Evolutionary conservation across 176 grass and related monocot species (phyloP), one percentile per base, ranked within the genome.

Genomic region (Zoysia japonica): DNA sequence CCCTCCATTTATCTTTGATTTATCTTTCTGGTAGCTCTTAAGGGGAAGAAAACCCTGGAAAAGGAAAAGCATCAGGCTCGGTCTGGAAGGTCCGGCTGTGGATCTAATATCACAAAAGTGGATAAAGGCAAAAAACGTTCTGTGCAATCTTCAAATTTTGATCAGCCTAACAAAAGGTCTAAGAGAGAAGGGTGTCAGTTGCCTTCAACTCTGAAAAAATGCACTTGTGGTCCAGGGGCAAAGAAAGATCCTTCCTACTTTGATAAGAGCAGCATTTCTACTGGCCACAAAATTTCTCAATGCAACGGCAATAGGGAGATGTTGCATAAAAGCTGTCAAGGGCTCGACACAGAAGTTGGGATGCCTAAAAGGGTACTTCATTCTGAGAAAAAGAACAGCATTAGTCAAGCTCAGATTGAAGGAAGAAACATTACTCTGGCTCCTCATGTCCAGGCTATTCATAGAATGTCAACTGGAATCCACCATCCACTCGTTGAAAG

Each of bases 11-110:
- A 48, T 43, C 47, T 72, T 76, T 11, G 55, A 41, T 75, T 3
- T 63, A 42, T 79, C 38, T 15, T 80, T 47, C 16, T 53, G 47
- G 48, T 68, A 84, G 87, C 15, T 87, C 65, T 76, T 12, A 59
- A 65, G 11, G 76, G 87, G 57, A 88, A 85, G 77, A 88, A 71
- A 51, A 50, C 1, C 0, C n/a, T 39, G 47, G 47, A 85, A 80
- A 84, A 76, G 48, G 77, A 46, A 76, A 76, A 85, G 39, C 57
- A 43, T 36, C 50, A 48, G 77, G 55, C 87, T 80, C 74, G 10
- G 47, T 37, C 60, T 56, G 38, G 15, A 61, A 15, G 39, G 3
- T 57, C 43, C 69, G 82, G 62, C 68, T 6, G 16, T 16, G 54
- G 42, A 57, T 85, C 70, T 68, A 71, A 46, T 70, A 71, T 51